Conservation (phyloP, 106 monocot species). For the Dendrobium nobile region DNA sequence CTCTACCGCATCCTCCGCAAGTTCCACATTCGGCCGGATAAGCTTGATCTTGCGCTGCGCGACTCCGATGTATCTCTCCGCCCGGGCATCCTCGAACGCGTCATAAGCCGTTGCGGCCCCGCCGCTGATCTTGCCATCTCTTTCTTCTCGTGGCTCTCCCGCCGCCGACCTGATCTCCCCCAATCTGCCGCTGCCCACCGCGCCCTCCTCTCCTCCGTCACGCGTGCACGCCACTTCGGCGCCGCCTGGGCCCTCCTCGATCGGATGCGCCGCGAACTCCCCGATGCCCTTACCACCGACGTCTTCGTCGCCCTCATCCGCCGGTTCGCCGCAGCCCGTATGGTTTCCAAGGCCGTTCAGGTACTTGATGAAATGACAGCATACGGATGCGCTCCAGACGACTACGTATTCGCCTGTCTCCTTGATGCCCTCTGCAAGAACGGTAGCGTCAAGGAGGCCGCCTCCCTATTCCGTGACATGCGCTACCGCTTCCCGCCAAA, state of each 20-base stretch:
- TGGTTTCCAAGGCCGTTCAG: slow-evolving; percentile 50
- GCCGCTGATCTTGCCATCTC: slow-evolving; percentile 45
- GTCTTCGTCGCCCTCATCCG: slow-evolving; percentile 67
- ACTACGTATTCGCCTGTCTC: slow-evolving; percentile 55
- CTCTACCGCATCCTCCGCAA: slow-evolving; percentile 72
- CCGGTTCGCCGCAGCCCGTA: slow-evolving; percentile 53
- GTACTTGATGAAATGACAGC: slow-evolving; percentile 79
- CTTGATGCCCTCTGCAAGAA: slow-evolving; percentile 89
- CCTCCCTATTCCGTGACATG: slow-evolving; percentile 70
- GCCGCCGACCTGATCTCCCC: slow-evolving; percentile 25
- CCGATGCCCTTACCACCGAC: slow-evolving; percentile 39
- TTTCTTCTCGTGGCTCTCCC: slow-evolving; percentile 65
- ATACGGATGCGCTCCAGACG: slow-evolving; percentile 40
- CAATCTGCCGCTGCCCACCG: slow-evolving; percentile 35
- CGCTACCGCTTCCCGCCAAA: slow-evolving; percentile 45
- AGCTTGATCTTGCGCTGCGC: slow-evolving; percentile 40
- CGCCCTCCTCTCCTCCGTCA: slow-evolving; percentile 32
- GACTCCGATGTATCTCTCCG: slow-evolving; percentile 48
- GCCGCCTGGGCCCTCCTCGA: slow-evolving; percentile 54
- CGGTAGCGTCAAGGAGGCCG: slow-evolving; percentile 65
- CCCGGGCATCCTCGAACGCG: slow-evolving; percentile 55
- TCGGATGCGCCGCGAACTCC: slow-evolving; percentile 35
- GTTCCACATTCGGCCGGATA: slow-evolving; percentile 41
- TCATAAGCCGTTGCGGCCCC: slow-evolving; percentile 45
- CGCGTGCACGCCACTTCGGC: slow-evolving; percentile 43